Evolutionary conservation across 345 rosid species (phyloP), one percentile per base, ranked within the genome.

Genomic region (Brassica incana): DNA sequence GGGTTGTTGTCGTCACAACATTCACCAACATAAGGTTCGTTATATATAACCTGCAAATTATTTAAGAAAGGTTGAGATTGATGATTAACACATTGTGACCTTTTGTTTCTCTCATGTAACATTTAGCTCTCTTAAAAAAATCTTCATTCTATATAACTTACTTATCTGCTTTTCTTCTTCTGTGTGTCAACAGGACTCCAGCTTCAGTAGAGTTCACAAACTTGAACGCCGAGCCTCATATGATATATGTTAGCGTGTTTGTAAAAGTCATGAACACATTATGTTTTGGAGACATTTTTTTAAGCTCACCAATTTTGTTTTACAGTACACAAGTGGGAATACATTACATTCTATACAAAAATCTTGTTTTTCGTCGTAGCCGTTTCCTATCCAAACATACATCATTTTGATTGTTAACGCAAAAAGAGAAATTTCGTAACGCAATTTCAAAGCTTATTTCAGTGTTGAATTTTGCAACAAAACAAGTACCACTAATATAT

Each of bases 21-120:
- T 8, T 78, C 67, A 38, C 80, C 79, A 81, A 74, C 65, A 69
- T 80, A 79, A 84, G 95, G 97, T 91, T 83, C 10, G 73, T 69
- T 30, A 11, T 1, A 56, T 33, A 27, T 63, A 67, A 15, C 71
- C 54, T 75, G 36, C n/a, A 58, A 58, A 27, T 29, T 8, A 8
- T 20, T 60, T 4, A 2, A 5, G 14, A 8, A 59, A 15, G 32
- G 32, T 59, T 48, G 56, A 48, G 56, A 48, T 12, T 48, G 52
- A 45, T 45, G 5, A 48, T 48, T 48, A 48, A 35, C 38, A 35
- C 38, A 35, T 35, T 35, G 2, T 35, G 8, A 35, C 38, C 38
- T 35, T 35, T 35, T 35, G 38, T 0, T 35, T 5, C 56, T 4
- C 54, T 45, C 52, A 45, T 45, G 52, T 45, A 11, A 2, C 48